phyloP scores from a whole-genome alignment of 768 basidiomycete genomes.

The Podaxis carcinomalis region DNA sequence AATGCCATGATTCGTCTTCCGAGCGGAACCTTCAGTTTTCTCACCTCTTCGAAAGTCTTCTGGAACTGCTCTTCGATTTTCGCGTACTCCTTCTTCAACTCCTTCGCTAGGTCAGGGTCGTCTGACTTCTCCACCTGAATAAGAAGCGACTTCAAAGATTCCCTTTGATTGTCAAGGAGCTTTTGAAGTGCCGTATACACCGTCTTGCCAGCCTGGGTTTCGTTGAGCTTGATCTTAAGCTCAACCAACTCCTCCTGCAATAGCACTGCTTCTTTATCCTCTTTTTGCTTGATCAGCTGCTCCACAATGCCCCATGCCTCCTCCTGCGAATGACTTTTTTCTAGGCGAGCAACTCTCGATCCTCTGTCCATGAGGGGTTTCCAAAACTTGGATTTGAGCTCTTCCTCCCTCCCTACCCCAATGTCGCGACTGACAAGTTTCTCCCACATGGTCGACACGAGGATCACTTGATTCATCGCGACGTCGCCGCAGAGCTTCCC shows the following conservation, averaged over 20 bases:
- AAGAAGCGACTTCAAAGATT: constrained; percentile 5
- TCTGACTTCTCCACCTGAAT: constrained; percentile 10
- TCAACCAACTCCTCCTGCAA: constrained; percentile 20
- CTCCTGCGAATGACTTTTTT: constrained; percentile 11
- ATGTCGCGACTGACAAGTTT: constrained; percentile 15
- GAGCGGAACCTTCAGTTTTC: constrained; percentile 8
- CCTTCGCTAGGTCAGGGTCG: constrained; percentile 8
- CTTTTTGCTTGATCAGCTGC: constrained; percentile 5
- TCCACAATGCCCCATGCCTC: constrained; percentile 16
- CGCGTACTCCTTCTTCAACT: constrained; percentile 9
- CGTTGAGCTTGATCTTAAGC: constrained; percentile 1
- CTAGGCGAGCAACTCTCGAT: constrained; percentile 11
- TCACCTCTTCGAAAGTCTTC: constrained; percentile 18
- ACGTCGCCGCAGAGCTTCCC: constrained; percentile 21
- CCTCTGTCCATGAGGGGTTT: constrained; percentile 11
- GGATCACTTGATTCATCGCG: constrained; percentile 25
- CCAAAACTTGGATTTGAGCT: constrained; percentile 10
- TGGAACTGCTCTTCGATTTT: constrained; percentile 16
- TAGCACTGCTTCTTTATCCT: not conserved
- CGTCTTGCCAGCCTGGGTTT: constrained; percentile 14
- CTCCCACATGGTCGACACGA: constrained; percentile 38
- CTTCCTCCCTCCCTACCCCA: constrained; percentile 22
- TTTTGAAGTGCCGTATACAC: constrained; percentile 13
- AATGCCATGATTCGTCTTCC: constrained; percentile 5
- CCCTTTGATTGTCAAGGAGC: constrained; percentile 13